A percentile compares a stretch with the other conserved stretches of the same genome.
These are phyloP conservation scores for Tarenaya hassleriana DNA, from an alignment of 345 rosid genomes.

Conservation along the genomic window DNA sequence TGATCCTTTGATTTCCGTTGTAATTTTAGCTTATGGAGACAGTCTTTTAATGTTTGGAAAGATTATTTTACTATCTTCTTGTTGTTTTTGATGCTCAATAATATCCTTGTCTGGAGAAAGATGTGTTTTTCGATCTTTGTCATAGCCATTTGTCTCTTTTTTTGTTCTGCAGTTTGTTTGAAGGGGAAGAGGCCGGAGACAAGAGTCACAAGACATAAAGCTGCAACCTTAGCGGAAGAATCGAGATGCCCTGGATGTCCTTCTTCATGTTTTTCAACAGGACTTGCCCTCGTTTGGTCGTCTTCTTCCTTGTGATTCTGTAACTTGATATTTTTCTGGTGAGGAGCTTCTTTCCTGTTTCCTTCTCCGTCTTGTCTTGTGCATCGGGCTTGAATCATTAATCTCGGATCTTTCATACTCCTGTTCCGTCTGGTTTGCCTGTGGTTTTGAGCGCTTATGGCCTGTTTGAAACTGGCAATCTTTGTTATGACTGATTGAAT, in stretches of 20 bases:
- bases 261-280: slow-evolving; percentile 58
- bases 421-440: not conserved
- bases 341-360: slow-evolving; percentile 18
- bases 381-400: not conserved
- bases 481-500: not conserved
- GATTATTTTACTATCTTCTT: slow-evolving; percentile 6
- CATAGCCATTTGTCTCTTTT: slow-evolving; percentile 11
- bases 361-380: slow-evolving; percentile 2
- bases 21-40: not conserved
- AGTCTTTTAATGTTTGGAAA: too few relatives aligned
- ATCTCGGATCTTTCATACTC: not conserved
- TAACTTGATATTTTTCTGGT: slow-evolving; percentile 44
- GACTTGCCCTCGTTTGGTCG: slow-evolving; percentile 59
- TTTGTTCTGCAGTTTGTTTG: slow-evolving; percentile 29
- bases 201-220: too few relatives aligned
- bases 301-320: slow-evolving; percentile 72
- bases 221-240: slow-evolving; percentile 22
- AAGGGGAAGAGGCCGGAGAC: too few relatives aligned
- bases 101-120: slow-evolving; percentile 8
- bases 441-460: not conserved
- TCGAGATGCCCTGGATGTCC: slow-evolving; percentile 75
- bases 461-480: not conserved
- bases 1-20: not conserved
- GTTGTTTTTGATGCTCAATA: not conserved
- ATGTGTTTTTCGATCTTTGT: too few relatives aligned